A percentile compares a stretch with the other conserved stretches of the same genome.
These are phyloP conservation scores for Ustilaginoidea virens DNA, from an alignment of 2,329 filamentous ascomycete species.

Conservation along the genomic window DNA sequence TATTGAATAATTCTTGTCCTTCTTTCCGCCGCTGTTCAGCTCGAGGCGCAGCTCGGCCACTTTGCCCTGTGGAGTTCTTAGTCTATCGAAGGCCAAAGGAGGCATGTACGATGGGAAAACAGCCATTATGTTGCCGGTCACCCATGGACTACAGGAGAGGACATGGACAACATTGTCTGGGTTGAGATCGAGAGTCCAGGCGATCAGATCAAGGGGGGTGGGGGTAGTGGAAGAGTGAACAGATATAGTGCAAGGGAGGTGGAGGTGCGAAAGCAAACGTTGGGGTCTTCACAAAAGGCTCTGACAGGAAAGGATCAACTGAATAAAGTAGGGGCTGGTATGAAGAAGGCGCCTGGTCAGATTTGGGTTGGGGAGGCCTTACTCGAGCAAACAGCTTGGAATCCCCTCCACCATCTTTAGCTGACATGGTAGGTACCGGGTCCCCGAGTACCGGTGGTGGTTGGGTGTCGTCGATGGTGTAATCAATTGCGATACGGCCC, in stretches of 20 bases:
- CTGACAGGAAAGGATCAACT: neutral
- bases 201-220: too few species aligned
- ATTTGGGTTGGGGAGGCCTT: constrained; percentile 18
- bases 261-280: too few species aligned
- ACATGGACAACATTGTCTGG: constrained; percentile 1
- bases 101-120: constrained; percentile 42
- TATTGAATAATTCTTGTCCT: constrained; percentile 87
- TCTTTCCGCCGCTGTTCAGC: constrained; percentile 85
- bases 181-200: too few species aligned
- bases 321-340: constrained; percentile 5
- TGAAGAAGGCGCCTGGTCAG: neutral
- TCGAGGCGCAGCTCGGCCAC: constrained; percentile 92
- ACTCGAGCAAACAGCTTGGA: constrained; percentile 99
- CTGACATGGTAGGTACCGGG: constrained; percentile 44
- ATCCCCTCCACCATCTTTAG: constrained; percentile 59
- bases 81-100: constrained; percentile 27
- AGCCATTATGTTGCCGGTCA: constrained; percentile 10
- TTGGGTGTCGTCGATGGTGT: too few species aligned
- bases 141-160: neutral
- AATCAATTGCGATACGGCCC: too few species aligned
- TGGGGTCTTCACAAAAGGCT: neutral
- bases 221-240: too few species aligned
- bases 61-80: constrained; percentile 72
- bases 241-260: too few species aligned
- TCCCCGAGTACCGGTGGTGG: too few species aligned